These are phyloP conservation scores for Neopestalotiopsis rosae DNA, from an alignment of 2,329 filamentous ascomycete genomes.

Conservation along the genomic window DNA sequence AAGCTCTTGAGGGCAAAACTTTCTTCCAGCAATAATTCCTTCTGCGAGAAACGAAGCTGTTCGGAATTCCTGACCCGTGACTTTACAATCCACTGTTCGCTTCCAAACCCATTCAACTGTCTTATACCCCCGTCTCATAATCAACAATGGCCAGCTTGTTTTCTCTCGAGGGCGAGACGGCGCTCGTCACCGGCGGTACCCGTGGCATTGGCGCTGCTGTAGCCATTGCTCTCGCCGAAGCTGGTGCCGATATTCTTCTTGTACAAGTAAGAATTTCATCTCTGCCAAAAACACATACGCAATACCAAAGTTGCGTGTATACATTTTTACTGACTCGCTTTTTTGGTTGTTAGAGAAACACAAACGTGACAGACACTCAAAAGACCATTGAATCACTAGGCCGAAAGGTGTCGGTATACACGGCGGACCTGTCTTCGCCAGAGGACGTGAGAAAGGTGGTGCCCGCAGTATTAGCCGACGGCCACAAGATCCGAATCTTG, in stretches of 20 bases:
- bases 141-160: constrained; percentile 43
- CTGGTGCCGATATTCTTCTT: constrained; percentile 61
- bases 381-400: constrained; percentile 15
- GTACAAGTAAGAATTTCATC: constrained; percentile 43
- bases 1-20: background rate
- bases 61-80: background rate
- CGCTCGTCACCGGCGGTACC: constrained; percentile 62
- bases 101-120: background rate
- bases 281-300: background rate
- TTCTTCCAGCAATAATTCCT: background rate
- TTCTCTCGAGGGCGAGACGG: constrained; percentile 61
- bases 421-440: constrained; percentile 13
- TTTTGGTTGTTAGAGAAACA: constrained; percentile 3
- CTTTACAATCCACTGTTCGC: background rate
- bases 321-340: background rate
- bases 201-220: constrained; percentile 64
- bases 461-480: constrained; percentile 16
- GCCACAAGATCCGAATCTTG: constrained; percentile 73
- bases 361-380: constrained; percentile 15
- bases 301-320: too few relatives aligned
- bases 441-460: constrained; percentile 36
- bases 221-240: constrained; percentile 62
- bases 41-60: background rate
- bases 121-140: background rate
- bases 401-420: constrained; percentile 16